These are phyloP conservation scores for Vigna hirtella DNA, from an alignment of 306 rosid species.

Conservation along the genomic window DNA sequence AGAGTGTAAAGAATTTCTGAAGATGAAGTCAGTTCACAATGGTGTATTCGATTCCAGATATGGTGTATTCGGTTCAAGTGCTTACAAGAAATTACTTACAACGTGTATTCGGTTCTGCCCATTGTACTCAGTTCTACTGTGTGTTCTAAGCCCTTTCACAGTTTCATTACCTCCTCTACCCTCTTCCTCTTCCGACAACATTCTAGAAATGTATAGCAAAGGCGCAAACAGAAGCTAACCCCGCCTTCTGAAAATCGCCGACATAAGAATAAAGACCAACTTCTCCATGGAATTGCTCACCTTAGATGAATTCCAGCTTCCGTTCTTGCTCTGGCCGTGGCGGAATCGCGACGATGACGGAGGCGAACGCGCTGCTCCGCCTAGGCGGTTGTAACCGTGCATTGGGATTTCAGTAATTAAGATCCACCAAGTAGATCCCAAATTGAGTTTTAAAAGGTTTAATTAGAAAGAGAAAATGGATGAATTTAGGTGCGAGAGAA, in stretches of 20 bases:
- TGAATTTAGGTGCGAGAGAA: neutral
- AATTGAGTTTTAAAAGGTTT: neutral
- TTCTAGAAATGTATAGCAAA: conserved; percentile 79
- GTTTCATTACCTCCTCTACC: no score
- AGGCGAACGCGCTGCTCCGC: conserved; percentile 64
- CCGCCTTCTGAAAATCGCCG: conserved; percentile 72
- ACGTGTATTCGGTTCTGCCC: no score
- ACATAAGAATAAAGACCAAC: conserved; percentile 58
- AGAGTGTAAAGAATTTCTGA: no score
- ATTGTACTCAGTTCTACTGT: no score
- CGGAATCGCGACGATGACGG: conserved; percentile 79
- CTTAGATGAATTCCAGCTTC: conserved; percentile 49
- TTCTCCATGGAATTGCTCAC: conserved; percentile 61
- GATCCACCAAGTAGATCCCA: conserved; percentile 42
- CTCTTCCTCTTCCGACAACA: conserved; percentile 44
- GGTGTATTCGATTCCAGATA: no score
- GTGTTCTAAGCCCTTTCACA: no score
- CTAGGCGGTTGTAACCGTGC: conserved; percentile 81
- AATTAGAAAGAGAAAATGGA: neutral
- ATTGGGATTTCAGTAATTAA: conserved; percentile 37
- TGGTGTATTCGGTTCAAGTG: no score
- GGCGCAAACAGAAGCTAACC: conserved; percentile 92
- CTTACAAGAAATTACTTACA: no score
- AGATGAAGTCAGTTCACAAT: no score
- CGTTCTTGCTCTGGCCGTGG: conserved; percentile 63